Percentiles rank a stretch among this genome's conserved stretches.
Evolutionary conservation across 257 asterid species (phyloP).

Genomic region (Hygrophila difformis): DNA sequence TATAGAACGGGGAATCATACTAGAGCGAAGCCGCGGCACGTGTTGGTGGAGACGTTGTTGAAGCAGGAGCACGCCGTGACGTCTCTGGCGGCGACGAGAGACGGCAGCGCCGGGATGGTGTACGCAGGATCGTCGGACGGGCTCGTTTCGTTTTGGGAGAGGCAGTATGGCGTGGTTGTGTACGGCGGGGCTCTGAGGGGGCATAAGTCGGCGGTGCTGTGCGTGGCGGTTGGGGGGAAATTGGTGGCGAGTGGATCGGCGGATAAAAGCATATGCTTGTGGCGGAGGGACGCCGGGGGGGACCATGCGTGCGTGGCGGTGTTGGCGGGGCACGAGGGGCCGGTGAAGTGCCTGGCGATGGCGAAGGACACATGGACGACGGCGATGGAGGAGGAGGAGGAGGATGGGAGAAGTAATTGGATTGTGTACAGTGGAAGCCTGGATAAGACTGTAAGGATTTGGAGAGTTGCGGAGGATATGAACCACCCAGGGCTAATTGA

Average conservation of each 20-base stretch:
- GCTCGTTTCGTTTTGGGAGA: slow-evolving; percentile 49
- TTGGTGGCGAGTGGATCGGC: slow-evolving; percentile 64
- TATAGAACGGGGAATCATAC: no score
- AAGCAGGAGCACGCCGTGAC: slow-evolving; percentile 48
- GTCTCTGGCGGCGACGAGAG: slow-evolving; percentile 37
- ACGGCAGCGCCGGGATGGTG: slow-evolving; percentile 24
- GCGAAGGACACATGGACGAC: slow-evolving; percentile 17
- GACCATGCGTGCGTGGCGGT: slow-evolving; percentile 38
- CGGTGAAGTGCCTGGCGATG: slow-evolving; percentile 56
- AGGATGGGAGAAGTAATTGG: no score
- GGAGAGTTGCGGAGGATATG: slow-evolving; percentile 35
- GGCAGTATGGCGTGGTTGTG: slow-evolving; percentile 29
- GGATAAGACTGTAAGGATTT: slow-evolving; percentile 40
- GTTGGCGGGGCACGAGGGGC: slow-evolving; percentile 49
- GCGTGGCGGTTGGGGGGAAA: slow-evolving; percentile 39
- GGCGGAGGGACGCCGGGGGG: slow-evolving; percentile 53
- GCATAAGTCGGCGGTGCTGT: slow-evolving; percentile 55
- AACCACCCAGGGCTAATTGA: no score
- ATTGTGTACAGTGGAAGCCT: slow-evolving; percentile 44
- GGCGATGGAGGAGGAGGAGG: slow-evolving; percentile 7
- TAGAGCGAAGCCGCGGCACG: slow-evolving; percentile 27
- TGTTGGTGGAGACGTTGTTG: slow-evolving; percentile 35
- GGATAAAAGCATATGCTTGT: slow-evolving; percentile 53
- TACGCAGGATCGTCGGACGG: slow-evolving; percentile 67
- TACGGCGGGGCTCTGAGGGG: slow-evolving; percentile 54